phyloP scores from a whole-genome alignment of 345 rosid genomes.

The Moringa oleifera region DNA sequence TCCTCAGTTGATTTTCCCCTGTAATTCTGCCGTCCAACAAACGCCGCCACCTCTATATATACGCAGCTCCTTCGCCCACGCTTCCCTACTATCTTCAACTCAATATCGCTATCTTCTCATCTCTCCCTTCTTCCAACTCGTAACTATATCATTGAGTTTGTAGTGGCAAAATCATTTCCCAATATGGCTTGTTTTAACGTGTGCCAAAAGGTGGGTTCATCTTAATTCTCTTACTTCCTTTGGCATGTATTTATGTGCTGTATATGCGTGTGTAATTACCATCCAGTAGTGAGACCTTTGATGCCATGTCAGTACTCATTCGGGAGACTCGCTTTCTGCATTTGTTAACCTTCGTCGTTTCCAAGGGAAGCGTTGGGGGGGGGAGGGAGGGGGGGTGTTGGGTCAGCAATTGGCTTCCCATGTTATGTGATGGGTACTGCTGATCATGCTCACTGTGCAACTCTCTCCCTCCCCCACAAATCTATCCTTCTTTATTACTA shows the following conservation, averaged over 20 bases:
- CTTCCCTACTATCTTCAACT: neutral
- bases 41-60: slow-evolving; percentile 18
- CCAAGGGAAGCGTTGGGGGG: too few relatives aligned
- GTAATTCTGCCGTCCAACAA: slow-evolving; percentile 22
- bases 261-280: neutral
- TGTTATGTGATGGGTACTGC: too few relatives aligned
- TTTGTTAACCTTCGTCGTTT: too few relatives aligned
- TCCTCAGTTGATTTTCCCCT: neutral
- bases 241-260: too few relatives aligned
- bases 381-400: too few relatives aligned
- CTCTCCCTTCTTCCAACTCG: neutral
- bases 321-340: too few relatives aligned
- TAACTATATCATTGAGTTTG: neutral
- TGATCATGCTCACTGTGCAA: too few relatives aligned
- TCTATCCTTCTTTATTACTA: too few relatives aligned
- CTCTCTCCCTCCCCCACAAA: too few relatives aligned
- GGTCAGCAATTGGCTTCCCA: too few relatives aligned
- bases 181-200: slow-evolving; percentile 26
- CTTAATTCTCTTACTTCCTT: neutral
- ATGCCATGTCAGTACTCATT: too few relatives aligned
- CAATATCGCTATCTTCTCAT: neutral
- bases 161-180: neutral
- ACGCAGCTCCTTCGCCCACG: neutral
- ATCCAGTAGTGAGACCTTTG: too few relatives aligned
- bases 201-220: slow-evolving; percentile 31